Evolutionary conservation across 208 protist species (phyloP).

Genomic region (Wallacemonas rigidus): DNA sequence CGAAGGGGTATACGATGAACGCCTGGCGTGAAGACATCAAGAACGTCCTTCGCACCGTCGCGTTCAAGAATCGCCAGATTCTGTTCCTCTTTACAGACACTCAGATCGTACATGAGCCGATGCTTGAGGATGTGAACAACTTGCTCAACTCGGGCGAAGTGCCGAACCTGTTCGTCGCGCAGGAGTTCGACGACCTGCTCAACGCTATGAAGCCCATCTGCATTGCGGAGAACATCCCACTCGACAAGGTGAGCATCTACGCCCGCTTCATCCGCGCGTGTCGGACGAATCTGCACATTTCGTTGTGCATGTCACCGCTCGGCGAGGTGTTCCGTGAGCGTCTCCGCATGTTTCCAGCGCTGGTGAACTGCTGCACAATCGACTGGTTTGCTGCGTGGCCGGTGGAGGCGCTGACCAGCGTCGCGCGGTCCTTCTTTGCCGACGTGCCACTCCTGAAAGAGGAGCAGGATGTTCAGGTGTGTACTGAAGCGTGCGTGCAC

Average conservation of each 20-base stretch:
- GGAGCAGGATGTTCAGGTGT: slow-evolving; percentile 56
- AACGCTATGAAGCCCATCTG: slow-evolving; percentile 94
- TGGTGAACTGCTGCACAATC: slow-evolving; percentile 99
- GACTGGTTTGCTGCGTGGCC: slow-evolving; percentile 99
- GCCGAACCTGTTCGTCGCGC: slow-evolving; percentile 95
- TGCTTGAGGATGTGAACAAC: slow-evolving; percentile 99
- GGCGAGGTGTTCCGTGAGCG: slow-evolving; percentile 95
- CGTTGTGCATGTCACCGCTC: slow-evolving; percentile 97
- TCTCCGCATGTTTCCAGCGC: slow-evolving; percentile 97
- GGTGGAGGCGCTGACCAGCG: slow-evolving; percentile 92
- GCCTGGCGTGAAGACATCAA: slow-evolving; percentile 98
- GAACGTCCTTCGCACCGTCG: slow-evolving; percentile 88
- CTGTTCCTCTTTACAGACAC: slow-evolving; percentile 98
- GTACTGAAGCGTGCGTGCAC: slow-evolving; percentile 91
- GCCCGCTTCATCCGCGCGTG: slow-evolving; percentile 94
- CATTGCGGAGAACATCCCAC: slow-evolving; percentile 83
- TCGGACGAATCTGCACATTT: slow-evolving; percentile 95
- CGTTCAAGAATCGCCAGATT: slow-evolving; percentile 94
- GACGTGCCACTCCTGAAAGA: slow-evolving; percentile 40
- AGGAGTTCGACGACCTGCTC: slow-evolving; percentile 94
- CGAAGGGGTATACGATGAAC: slow-evolving; percentile 95
- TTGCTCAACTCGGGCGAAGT: slow-evolving; percentile 98
- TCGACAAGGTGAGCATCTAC: slow-evolving; percentile 96
- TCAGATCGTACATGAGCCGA: slow-evolving; percentile 97
- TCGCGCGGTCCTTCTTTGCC: slow-evolving; percentile 91